Percentiles rank a stretch among this genome's conserved stretches.
These are phyloP conservation scores for Pythium sp. DNA, from an alignment of 352 stramenopile species.

Conservation along the genomic window DNA sequence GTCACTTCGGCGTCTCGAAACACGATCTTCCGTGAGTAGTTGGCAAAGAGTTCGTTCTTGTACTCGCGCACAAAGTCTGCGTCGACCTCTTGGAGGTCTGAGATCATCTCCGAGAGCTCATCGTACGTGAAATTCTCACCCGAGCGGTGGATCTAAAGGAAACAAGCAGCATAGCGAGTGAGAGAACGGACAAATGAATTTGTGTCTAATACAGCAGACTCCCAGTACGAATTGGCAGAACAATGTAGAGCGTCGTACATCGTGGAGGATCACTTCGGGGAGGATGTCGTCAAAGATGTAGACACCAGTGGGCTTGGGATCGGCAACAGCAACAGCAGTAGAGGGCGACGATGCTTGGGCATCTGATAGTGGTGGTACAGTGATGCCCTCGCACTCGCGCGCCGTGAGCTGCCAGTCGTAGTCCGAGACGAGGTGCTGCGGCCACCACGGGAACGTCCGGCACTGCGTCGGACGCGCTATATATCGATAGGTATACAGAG, in stretches of 20 bases:
- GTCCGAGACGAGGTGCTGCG: slow-evolving; percentile 68
- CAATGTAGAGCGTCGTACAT: slow-evolving; percentile 33
- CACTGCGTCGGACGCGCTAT: slow-evolving; percentile 72
- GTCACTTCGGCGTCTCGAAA: slow-evolving; percentile 50
- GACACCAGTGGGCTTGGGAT: background rate
- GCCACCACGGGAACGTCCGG: slow-evolving; percentile 82
- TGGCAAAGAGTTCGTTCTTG: slow-evolving; percentile 51
- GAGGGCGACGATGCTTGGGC: no score
- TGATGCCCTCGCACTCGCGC: slow-evolving; percentile 64
- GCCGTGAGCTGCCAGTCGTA: slow-evolving; percentile 77
- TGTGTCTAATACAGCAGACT: background rate
- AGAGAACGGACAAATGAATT: background rate
- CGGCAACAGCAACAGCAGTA: no score
- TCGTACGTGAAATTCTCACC: slow-evolving; percentile 75
- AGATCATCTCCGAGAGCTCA: slow-evolving; percentile 56
- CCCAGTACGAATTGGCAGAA: background rate
- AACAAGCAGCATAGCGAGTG: background rate
- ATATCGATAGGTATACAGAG: background rate
- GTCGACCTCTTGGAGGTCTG: slow-evolving; percentile 59
- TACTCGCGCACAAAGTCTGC: slow-evolving; percentile 49
- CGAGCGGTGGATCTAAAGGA: slow-evolving; percentile 59
- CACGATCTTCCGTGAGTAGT: slow-evolving; percentile 54
- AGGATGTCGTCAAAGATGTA: slow-evolving; percentile 58
- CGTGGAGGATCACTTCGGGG: slow-evolving; percentile 56
- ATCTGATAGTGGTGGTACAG: background rate